These are phyloP conservation scores for Phialophora verrucosa DNA, from an alignment of 2,329 filamentous ascomycete species.

Conservation along the genomic window DNA sequence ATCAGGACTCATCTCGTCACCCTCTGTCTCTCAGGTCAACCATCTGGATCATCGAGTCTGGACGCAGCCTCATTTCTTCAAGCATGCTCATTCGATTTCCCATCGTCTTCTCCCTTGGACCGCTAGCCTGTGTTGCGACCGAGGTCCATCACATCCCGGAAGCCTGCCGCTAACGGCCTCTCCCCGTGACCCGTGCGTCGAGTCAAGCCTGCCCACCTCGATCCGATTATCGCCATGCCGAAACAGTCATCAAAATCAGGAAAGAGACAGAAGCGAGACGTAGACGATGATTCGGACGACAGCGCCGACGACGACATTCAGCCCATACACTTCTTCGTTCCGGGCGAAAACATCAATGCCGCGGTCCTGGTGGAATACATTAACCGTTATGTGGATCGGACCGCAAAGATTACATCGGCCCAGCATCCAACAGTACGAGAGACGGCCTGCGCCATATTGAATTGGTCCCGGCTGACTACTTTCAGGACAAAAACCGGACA, in stretches of 20 bases:
- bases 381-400: conserved; percentile 34
- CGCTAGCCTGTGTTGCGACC: conserved; percentile 29
- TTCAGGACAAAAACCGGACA: conserved; percentile 29
- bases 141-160: conserved; percentile 29
- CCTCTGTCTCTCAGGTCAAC: conserved; percentile 16
- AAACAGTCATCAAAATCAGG: conserved; percentile 20
- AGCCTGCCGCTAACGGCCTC: conserved; percentile 24
- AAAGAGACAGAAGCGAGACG: conserved; percentile 31
- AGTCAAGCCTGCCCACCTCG: conserved; percentile 13
- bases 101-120: conserved; percentile 22
- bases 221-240: conserved; percentile 23
- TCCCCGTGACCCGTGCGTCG: conserved; percentile 19
- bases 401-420: conserved; percentile 32
- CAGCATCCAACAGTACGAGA: conserved; percentile 32
- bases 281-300: conserved; percentile 24
- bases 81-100: conserved; percentile 36
- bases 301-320: conserved; percentile 28
- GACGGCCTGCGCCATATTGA: neutral
- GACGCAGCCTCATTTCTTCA: conserved; percentile 28
- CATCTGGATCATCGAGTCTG: conserved; percentile 29
- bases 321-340: conserved; percentile 35
- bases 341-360: conserved; percentile 34
- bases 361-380: conserved; percentile 33
- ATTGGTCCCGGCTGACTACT: conserved; percentile 11
- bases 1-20: conserved; percentile 18